Evolutionary conservation across 148 eudicot species (phyloP).

Genomic region (Drosera capensis): DNA sequence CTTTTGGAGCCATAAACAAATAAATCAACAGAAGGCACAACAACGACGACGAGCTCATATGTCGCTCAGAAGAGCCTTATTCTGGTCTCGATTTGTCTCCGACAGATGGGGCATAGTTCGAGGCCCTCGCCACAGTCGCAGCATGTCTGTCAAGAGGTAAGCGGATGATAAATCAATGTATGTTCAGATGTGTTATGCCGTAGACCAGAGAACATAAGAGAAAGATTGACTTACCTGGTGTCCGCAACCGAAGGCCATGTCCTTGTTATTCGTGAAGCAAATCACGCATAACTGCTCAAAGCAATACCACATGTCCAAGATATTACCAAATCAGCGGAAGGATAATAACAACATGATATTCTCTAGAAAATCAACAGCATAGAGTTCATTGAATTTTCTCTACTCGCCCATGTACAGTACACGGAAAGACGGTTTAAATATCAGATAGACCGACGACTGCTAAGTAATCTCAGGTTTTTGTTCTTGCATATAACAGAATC

Average conservation of each 20-base stretch:
- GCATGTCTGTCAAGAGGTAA: slow-evolving; percentile 36
- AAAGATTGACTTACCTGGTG: slow-evolving; percentile 55
- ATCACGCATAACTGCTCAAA: slow-evolving; percentile 26
- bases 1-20: too few species aligned
- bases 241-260: slow-evolving; percentile 98
- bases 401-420: too few species aligned
- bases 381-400: too few species aligned
- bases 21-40: too few species aligned
- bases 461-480: too few species aligned
- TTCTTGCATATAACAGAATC: too few species aligned
- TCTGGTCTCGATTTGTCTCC: slow-evolving; percentile 54
- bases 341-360: too few species aligned
- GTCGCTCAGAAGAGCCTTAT: slow-evolving; percentile 87
- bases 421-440: too few species aligned
- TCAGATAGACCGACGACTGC: too few species aligned
- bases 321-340: too few species aligned
- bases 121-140: slow-evolving; percentile 72
- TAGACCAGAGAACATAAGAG: neutral
- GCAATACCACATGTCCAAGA: neutral
- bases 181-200: neutral
- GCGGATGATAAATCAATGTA: slow-evolving; percentile 2
- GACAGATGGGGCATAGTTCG: slow-evolving; percentile 59
- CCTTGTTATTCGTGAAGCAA: slow-evolving; percentile 67
- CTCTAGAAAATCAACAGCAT: too few species aligned
- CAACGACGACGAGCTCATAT: too few species aligned